Evolutionary conservation across 805 yeast genomes (phyloP).

Genomic region (Maudiozyma bulderi): DNA sequence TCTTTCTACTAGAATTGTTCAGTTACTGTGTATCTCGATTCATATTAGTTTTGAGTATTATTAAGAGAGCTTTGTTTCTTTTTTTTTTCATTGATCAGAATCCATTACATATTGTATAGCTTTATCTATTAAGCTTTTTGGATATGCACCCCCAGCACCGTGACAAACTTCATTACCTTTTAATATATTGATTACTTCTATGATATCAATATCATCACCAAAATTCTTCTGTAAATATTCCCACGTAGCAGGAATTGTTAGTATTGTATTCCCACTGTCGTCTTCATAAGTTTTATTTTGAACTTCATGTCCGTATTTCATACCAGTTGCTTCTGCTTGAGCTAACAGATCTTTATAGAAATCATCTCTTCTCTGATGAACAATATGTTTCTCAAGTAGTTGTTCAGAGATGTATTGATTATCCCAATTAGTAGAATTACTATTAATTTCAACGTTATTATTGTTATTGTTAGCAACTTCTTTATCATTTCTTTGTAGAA

Average conservation of each 20-base stretch:
- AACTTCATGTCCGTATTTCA: background rate
- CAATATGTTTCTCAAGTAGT: background rate
- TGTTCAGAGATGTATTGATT: background rate
- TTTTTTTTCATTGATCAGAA: background rate
- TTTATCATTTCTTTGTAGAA: conserved; percentile 21
- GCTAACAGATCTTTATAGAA: background rate
- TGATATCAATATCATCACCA: conserved; percentile 36
- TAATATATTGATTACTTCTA: conserved; percentile 47
- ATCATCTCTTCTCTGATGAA: background rate
- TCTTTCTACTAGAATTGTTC: no score
- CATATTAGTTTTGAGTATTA: no score
- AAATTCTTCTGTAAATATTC: conserved; percentile 54
- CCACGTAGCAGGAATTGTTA: conserved; percentile 78
- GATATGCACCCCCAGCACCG: conserved; percentile 48
- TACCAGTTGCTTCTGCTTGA: background rate
- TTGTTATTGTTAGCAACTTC: background rate
- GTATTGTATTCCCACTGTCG: conserved; percentile 36
- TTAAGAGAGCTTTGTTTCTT: no score
- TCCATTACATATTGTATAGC: conserved; percentile 2
- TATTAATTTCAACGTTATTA: background rate
- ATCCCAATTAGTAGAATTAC: background rate
- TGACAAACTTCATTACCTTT: conserved; percentile 66
- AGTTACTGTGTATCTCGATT: no score
- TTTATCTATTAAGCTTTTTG: conserved; percentile 15
- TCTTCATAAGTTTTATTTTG: conserved; percentile 7